Conservation (phyloP, 2,329 filamentous ascomycete genomes). For the Verticillium tricorpus region DNA sequence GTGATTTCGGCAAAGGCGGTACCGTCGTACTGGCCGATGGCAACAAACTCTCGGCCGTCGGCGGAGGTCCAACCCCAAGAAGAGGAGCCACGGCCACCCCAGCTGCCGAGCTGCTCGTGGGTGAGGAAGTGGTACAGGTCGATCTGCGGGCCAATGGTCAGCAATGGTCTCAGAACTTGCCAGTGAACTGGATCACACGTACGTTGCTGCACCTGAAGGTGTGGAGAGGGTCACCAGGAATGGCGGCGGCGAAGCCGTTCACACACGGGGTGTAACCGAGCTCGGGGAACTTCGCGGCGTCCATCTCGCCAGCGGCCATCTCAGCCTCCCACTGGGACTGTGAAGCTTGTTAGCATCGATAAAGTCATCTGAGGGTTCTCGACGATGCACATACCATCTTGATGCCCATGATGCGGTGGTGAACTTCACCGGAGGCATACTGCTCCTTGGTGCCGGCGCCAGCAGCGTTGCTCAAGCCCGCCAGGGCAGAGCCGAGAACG, state of each 20-base stretch:
- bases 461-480: constrained; percentile 14
- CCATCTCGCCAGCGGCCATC: constrained; percentile 25
- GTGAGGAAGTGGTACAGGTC: constrained; percentile 33
- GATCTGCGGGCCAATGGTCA: constrained; percentile 7
- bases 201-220: constrained; percentile 45
- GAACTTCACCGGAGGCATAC: constrained; percentile 16
- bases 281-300: constrained; percentile 29
- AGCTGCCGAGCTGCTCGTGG: constrained; percentile 27
- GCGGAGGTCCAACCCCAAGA: constrained; percentile 52
- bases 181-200: neutral
- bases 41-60: constrained; percentile 49
- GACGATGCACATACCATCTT: constrained; percentile 14
- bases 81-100: constrained; percentile 26
- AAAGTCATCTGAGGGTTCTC: neutral
- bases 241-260: constrained; percentile 37
- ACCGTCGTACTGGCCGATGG: constrained; percentile 49
- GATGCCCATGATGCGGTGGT: constrained; percentile 18
- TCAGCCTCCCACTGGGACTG: constrained; percentile 28
- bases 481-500: constrained; percentile 15
- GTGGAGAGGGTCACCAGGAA: constrained; percentile 38
- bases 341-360: neutral
- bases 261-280: constrained; percentile 34
- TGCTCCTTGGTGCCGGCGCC: constrained; percentile 17
- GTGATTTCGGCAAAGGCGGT: constrained; percentile 50
- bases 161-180: neutral